Percentiles rank a stretch among this genome's conserved stretches.
Conservation (phyloP, 805 yeast genomes). For the Yamadazyma sp. region DNA sequence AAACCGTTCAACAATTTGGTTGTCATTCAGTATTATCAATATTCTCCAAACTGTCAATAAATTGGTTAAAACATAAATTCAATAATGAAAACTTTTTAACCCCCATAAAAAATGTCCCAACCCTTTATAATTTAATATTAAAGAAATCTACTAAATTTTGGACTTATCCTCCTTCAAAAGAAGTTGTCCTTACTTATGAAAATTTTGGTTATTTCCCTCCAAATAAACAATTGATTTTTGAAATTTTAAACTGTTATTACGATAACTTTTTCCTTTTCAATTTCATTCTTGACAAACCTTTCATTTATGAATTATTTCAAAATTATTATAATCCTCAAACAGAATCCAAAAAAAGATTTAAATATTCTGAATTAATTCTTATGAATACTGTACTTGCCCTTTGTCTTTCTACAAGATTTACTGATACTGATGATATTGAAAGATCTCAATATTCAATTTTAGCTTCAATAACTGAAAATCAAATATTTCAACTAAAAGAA, state of each 20-base stretch:
- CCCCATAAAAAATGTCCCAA: constrained; percentile 26
- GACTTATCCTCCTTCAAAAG: constrained; percentile 10
- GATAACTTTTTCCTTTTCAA: constrained; percentile 15
- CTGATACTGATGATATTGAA: constrained; percentile 10
- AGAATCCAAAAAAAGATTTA: constrained; percentile 10
- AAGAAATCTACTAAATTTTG: constrained; percentile 13
- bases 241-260: constrained; percentile 22
- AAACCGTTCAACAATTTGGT: constrained; percentile 4
- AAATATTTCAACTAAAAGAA: constrained; percentile 15
- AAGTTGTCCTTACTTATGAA: constrained; percentile 13
- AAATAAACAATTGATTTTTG: constrained; percentile 19
- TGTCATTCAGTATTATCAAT: constrained; percentile 23
- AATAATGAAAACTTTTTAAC: constrained; percentile 16
- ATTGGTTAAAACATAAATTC: constrained; percentile 25
- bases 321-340: constrained; percentile 21
- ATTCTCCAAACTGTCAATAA: constrained; percentile 27
- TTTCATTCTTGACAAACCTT: constrained; percentile 12
- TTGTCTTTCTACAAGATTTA: constrained; percentile 16
- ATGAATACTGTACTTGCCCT: constrained; percentile 29
- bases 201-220: constrained; percentile 13
- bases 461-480: constrained; percentile 3
- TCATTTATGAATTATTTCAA: constrained; percentile 20
- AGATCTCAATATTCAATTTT: constrained; percentile 13
- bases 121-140: constrained; percentile 16
- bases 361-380: constrained; percentile 26